Evolutionary conservation across 306 rosid genomes (phyloP).

Genomic region (Corylus avellana): DNA sequence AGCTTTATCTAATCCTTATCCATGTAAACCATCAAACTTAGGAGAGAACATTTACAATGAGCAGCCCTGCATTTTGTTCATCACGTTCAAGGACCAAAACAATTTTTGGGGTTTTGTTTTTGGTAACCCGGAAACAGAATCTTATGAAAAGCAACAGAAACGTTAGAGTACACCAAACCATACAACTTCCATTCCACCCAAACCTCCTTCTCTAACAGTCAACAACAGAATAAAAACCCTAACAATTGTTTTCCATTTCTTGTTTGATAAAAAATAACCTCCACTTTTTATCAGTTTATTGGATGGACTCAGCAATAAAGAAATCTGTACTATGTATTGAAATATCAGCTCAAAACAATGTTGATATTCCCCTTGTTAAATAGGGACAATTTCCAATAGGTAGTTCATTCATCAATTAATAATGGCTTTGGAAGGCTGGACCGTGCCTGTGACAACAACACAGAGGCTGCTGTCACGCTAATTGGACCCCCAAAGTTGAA

Average conservation of each 20-base stretch:
- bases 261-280: neutral
- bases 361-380: neutral
- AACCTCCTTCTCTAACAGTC: neutral
- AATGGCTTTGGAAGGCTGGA: neutral
- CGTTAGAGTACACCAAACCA: neutral
- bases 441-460: neutral
- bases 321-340: neutral
- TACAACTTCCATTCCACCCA: neutral
- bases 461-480: neutral
- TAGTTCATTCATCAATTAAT: neutral
- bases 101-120: neutral
- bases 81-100: neutral
- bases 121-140: neutral
- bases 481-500: neutral
- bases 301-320: neutral
- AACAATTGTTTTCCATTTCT: neutral
- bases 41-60: neutral
- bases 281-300: neutral
- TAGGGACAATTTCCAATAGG: neutral
- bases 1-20: constrained; percentile 17
- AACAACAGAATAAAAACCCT: neutral
- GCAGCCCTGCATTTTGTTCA: neutral
- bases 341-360: neutral
- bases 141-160: neutral
- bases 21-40: constrained; percentile 26